Evolutionary conservation across 2,329 filamentous ascomycete genomes (phyloP).

Genomic region (Mycogone perniciosa): DNA sequence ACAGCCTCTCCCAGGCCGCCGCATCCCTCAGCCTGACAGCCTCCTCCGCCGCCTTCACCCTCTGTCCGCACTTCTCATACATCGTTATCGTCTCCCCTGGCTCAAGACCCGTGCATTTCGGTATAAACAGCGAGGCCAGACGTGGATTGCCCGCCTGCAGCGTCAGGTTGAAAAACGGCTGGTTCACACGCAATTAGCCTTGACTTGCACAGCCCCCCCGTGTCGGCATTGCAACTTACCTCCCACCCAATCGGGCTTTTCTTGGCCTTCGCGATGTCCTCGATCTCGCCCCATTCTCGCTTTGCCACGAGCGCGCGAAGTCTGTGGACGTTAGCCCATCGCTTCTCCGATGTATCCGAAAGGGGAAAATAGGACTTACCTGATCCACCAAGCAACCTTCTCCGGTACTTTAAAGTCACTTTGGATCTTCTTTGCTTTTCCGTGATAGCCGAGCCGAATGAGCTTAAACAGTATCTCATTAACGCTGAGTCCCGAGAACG

Average conservation of each 20-base stretch:
- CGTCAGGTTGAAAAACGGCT: slow-evolving; percentile 89
- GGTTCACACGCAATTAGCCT: background rate
- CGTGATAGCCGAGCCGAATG: slow-evolving; percentile 72
- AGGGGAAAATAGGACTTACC: slow-evolving; percentile 35
- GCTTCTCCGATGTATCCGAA: background rate
- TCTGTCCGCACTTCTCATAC: slow-evolving; percentile 94
- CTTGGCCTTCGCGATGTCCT: slow-evolving; percentile 70
- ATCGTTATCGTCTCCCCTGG: slow-evolving; percentile 71
- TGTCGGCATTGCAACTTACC: slow-evolving; percentile 43
- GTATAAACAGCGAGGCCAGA: slow-evolving; percentile 74
- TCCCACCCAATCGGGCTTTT: slow-evolving; percentile 97
- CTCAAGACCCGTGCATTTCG: slow-evolving; percentile 72
- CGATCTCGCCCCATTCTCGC: slow-evolving; percentile 86
- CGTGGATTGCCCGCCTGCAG: slow-evolving; percentile 85
- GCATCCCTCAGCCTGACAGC: slow-evolving; percentile 75
- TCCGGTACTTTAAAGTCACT: slow-evolving; percentile 90
- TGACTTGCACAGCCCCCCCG: background rate
- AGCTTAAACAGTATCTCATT: slow-evolving; percentile 92
- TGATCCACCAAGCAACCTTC: slow-evolving; percentile 81
- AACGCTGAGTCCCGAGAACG: slow-evolving; percentile 75
- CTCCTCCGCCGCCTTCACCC: slow-evolving; percentile 85
- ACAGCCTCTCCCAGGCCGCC: slow-evolving; percentile 65
- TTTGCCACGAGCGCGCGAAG: slow-evolving; percentile 83
- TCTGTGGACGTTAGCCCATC: slow-evolving; percentile 33
- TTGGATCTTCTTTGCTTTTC: slow-evolving; percentile 80